These are phyloP conservation scores for Ganoderma multipileum DNA, from an alignment of 1,284 basidiomycete species.

Conservation along the genomic window DNA sequence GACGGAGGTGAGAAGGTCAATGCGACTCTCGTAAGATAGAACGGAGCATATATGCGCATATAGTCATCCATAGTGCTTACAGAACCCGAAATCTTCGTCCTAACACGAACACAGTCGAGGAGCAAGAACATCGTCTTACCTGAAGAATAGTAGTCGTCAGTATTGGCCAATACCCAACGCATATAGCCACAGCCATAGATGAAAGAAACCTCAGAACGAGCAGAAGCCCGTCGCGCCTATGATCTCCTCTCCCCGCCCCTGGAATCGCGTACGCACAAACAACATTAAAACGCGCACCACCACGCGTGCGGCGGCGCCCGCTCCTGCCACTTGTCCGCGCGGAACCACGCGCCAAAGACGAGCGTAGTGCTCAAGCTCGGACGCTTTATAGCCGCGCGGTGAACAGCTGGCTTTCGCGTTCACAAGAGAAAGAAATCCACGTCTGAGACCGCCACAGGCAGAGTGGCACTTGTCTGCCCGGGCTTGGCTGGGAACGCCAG, in stretches of 20 bases:
- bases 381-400: slow-evolving; percentile 43
- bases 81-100: not conserved
- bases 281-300: slow-evolving; percentile 13
- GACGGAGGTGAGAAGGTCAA: not conserved
- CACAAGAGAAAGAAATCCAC: slow-evolving; percentile 39
- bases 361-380: slow-evolving; percentile 41
- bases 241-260: slow-evolving; percentile 44
- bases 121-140: slow-evolving; percentile 17
- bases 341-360: slow-evolving; percentile 46
- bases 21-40: not conserved
- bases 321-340: slow-evolving; percentile 46
- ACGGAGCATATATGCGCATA: not conserved
- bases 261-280: slow-evolving; percentile 17
- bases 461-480: slow-evolving; percentile 31
- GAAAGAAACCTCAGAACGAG: slow-evolving; percentile 38
- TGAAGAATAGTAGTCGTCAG: not conserved
- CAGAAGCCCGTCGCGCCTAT: slow-evolving; percentile 34
- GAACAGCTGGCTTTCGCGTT: slow-evolving; percentile 33
- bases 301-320: slow-evolving; percentile 28
- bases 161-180: not conserved
- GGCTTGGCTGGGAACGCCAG: slow-evolving; percentile 41
- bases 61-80: not conserved
- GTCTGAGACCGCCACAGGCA: slow-evolving; percentile 48
- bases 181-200: not conserved
- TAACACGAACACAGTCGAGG: not conserved